A percentile compares a stretch with the other conserved stretches of the same genome.
Conservation (phyloP, 73 alveolate species). For the Blepharisma stoltei region DNA sequence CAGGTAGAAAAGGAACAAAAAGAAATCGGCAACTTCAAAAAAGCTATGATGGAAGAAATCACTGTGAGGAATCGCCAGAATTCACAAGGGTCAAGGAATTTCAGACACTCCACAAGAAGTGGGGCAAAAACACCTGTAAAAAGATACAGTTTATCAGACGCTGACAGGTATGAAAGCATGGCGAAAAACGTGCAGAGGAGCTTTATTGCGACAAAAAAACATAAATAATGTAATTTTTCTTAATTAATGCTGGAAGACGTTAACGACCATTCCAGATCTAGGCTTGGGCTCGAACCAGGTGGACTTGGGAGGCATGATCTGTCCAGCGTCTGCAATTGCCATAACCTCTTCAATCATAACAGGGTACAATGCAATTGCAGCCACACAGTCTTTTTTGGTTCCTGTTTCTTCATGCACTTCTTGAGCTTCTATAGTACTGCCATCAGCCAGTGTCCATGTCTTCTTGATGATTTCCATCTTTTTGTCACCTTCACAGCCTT, state of each 20-base stretch:
- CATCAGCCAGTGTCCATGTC: constrained; percentile 45
- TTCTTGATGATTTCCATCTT: constrained; percentile 34
- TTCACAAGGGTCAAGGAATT: too few species aligned
- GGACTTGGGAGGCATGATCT: constrained; percentile 39
- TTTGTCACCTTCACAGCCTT: background rate
- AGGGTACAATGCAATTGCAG: constrained; percentile 35
- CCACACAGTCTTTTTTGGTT: constrained; percentile 26
- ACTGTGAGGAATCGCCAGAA: too few species aligned
- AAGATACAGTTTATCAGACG: too few species aligned
- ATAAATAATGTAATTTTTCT: too few species aligned
- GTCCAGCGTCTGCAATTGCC: constrained; percentile 29
- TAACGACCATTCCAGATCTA: constrained; percentile 42
- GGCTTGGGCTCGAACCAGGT: constrained; percentile 39
- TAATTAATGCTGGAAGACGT: background rate
- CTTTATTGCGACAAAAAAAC: too few species aligned
- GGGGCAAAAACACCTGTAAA: too few species aligned
- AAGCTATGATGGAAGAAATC: background rate
- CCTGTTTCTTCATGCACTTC: background rate
- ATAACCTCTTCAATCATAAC: constrained; percentile 30
- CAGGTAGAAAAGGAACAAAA: background rate
- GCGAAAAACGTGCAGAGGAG: too few species aligned
- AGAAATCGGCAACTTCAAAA: background rate
- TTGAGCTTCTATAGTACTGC: constrained; percentile 93
- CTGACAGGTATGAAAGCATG: too few species aligned
- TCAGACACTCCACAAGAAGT: too few species aligned